These are phyloP conservation scores for Nissolia schottii DNA, from an alignment of 306 rosid genomes.

Conservation along the genomic window DNA sequence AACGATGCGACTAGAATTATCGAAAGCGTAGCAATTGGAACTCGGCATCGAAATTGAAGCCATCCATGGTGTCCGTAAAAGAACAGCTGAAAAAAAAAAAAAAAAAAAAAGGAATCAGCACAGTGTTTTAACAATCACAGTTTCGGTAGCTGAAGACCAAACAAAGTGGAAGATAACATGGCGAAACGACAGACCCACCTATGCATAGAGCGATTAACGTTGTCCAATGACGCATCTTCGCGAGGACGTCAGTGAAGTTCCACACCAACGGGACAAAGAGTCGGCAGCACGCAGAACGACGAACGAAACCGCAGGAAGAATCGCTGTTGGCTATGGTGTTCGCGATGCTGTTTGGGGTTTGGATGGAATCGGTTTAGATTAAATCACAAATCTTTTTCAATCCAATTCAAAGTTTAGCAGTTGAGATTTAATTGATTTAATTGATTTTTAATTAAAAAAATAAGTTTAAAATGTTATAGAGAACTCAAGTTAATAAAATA, in stretches of 20 bases:
- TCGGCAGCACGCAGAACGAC: not conserved
- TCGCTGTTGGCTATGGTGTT: too few species aligned
- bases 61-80: conserved; percentile 36
- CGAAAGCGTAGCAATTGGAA: conserved; percentile 76
- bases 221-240: conserved; percentile 22
- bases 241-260: not conserved
- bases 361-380: too few species aligned
- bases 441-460: too few species aligned
- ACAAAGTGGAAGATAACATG: not conserved
- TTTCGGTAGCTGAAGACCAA: not conserved
- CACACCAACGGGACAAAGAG: not conserved
- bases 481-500: too few species aligned
- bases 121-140: not conserved
- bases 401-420: too few species aligned
- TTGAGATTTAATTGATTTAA: too few species aligned
- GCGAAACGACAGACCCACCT: conserved; percentile 26
- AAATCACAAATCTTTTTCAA: too few species aligned
- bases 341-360: too few species aligned
- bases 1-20: conserved; percentile 77
- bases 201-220: conserved; percentile 16
- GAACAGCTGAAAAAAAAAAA: conserved; percentile 42
- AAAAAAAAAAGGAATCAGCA: not conserved
- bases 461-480: too few species aligned
- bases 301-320: too few species aligned
- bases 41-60: conserved; percentile 52